Evolutionary conservation across 1,139 yeast genomes (phyloP), one percentile per base, ranked within the genome.

Genomic region (Kazachstania sp.): DNA sequence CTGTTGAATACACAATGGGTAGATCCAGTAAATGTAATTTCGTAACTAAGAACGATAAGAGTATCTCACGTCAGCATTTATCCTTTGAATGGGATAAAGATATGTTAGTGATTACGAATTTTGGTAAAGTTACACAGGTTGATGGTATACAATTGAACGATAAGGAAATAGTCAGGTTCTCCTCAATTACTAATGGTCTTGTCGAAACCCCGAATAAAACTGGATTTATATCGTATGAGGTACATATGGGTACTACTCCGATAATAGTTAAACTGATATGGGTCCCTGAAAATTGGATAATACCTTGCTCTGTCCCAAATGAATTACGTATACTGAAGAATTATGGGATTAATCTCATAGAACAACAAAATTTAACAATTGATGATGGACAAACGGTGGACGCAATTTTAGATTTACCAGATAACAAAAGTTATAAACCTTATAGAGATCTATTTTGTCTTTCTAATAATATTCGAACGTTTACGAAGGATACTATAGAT

Each of bases 1-100:
- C 43, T 4, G 43, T 43, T 28, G 41, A 32, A 1, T 59, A 57
- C 38, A 49, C 45, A 16, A 50, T 63, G 19, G 67, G 67, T 7
- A 56, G 67, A 41, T 62, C 67, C 4, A 59, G 61, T 35, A 61
- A 61, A 45, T 59, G 58, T 49, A 42, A 49, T 5, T 48, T 63
- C 26, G 40, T 41, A 16, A 56, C 63, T 18, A 59, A 59, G 38
- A 58, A 60, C 44, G 66, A 63, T 39, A 63, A 61, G 41, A 61
- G 66, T 44, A 60, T 63, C 38, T 63, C 67, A 3, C 53, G 67
- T 26, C 51, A 58, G 18, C 67, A 63, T 45, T 39, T 63, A 4
- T 45, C 46, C 12, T 28, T 62, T 4, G 38, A 42, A 28, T 59
- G 60, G 59, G 16, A 11, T 4, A 13, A 41, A 29, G 32, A 38